Evolutionary conservation across 805 yeast species (phyloP), one percentile per base, ranked within the genome.

Genomic region (Osmozyma mogii): DNA sequence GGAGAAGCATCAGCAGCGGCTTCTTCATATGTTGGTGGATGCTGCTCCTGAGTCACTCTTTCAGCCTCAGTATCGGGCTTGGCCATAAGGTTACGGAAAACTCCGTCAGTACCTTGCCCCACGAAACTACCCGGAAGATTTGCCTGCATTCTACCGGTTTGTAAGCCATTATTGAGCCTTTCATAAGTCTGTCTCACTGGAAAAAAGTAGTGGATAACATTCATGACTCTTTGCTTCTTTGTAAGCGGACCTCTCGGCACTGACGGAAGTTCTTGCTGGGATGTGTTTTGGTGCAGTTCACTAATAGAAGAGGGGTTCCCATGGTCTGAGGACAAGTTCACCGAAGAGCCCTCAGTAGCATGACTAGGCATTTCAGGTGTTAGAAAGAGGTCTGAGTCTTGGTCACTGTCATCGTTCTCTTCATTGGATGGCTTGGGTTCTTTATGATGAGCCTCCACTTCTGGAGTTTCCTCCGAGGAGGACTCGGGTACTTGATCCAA

Each of bases 1-100:
- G 98, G 98, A 0, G 94, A 76, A 10, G 92, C 73, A 51, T 92
- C 98, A 3, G 85, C 81, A 0, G 95, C 84, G 0, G 95, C 97
- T 50, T 88, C 97, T 33, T 84, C 96, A 56, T 92, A 92, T 1
- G 94, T 68, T 3, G 97, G 97, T 13, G 75, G 70, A 22, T 84
- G 79, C 18, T 62, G 62, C 36, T 80, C 88, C 23, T 51, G 49
- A 11, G 53, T 48, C 7, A 46, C 45, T 14, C 55, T 38, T 9
- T 34, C 37, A 11, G 54, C 28, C 29, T 59, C 62, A 0, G 69
- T 50, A 27, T 79, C 89, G 4, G 96, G 96, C 48, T 88, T 89
- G 3, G 97, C 97, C 44, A 83, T 72, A 44, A 92, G 54, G 54
- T 92, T 92, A 29, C 92, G 77, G 55, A 92, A 92, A 3, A 92